Percentiles rank a stretch among this genome's conserved stretches.
phyloP scores from a whole-genome alignment of 1,139 yeast species.

The Magnusiomyces ingens region DNA sequence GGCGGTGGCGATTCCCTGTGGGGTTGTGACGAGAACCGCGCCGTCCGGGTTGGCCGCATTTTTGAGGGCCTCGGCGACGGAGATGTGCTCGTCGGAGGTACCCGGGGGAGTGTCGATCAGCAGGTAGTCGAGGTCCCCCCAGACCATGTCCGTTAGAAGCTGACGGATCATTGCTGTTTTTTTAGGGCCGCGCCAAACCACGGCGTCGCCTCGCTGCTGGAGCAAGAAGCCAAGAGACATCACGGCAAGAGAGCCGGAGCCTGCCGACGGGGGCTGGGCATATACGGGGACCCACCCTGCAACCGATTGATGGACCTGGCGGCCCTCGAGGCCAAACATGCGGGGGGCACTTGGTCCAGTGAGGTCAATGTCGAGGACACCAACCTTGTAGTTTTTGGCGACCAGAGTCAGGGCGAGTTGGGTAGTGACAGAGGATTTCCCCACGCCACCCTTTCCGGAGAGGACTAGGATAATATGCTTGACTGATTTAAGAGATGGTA shows the following conservation, averaged over 20 bases:
- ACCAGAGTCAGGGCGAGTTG: conserved; percentile 80
- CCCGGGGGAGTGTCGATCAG: conserved; percentile 98
- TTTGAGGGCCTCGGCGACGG: conserved; percentile 85
- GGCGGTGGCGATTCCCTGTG: conserved; percentile 86
- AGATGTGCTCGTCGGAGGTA: conserved; percentile 95
- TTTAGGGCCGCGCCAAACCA: conserved; percentile 98
- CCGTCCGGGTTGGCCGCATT: conserved; percentile 77
- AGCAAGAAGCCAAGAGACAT: conserved; percentile 91
- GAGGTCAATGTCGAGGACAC: conserved; percentile 88
- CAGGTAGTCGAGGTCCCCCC: conserved; percentile 80
- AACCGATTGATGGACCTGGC: conserved; percentile 72
- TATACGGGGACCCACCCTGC: conserved; percentile 92
- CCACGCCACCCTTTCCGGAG: conserved; percentile 97
- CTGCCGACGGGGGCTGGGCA: conserved; percentile 19
- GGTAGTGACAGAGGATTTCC: conserved; percentile 91
- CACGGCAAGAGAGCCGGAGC: conserved; percentile 37
- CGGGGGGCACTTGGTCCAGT: conserved; percentile 97
- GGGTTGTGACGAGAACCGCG: conserved; percentile 91
- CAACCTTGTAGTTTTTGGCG: conserved; percentile 67
- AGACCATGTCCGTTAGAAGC: conserved; percentile 79
- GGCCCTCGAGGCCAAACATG: conserved; percentile 84
- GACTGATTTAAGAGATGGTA: conserved; percentile 49
- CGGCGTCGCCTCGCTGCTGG: conserved; percentile 78
- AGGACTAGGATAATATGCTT: conserved; percentile 75
- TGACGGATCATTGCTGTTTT: conserved; percentile 97